Conservation (phyloP, 2,329 filamentous ascomycete species). For the Ilyonectria destructans region DNA sequence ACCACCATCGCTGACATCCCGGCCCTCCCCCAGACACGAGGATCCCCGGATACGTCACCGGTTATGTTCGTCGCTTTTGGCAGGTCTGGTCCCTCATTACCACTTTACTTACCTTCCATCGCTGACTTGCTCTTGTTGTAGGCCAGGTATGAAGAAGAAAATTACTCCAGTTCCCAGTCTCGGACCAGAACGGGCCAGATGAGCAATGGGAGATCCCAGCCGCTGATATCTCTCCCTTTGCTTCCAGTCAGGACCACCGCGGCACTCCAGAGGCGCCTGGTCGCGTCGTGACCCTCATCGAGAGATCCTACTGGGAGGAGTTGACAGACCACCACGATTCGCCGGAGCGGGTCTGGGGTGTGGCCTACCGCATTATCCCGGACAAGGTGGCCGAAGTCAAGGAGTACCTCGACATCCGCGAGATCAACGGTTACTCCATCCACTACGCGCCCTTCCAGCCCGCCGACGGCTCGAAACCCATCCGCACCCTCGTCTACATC, state of each 20-base stretch:
- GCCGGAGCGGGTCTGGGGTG: conserved; percentile 86
- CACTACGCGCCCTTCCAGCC: conserved; percentile 88
- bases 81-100: conserved; percentile 76
- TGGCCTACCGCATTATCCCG: conserved; percentile 87
- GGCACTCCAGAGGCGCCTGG: conserved; percentile 91
- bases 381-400: conserved; percentile 85
- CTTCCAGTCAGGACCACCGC: conserved; percentile 88
- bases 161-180: not conserved
- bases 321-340: conserved; percentile 78
- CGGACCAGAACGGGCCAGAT: not conserved
- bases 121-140: conserved; percentile 37
- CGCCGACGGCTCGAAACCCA: conserved; percentile 57
- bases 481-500: conserved; percentile 87
- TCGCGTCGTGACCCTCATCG: conserved; percentile 93
- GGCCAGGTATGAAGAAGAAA: conserved; percentile 53
- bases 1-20: conserved; percentile 21
- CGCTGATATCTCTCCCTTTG: conserved; percentile 27
- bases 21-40: conserved; percentile 76
- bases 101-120: conserved; percentile 11
- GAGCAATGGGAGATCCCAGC: not conserved
- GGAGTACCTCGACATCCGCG: conserved; percentile 93
- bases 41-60: conserved; percentile 90
- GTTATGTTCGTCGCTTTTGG: conserved; percentile 97
- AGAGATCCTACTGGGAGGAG: conserved; percentile 85
- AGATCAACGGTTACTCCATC: conserved; percentile 97